Percentiles rank a stretch among this genome's conserved stretches.
Evolutionary conservation across 208 protist genomes (phyloP).

Genomic region (Leishmania tropica): DNA sequence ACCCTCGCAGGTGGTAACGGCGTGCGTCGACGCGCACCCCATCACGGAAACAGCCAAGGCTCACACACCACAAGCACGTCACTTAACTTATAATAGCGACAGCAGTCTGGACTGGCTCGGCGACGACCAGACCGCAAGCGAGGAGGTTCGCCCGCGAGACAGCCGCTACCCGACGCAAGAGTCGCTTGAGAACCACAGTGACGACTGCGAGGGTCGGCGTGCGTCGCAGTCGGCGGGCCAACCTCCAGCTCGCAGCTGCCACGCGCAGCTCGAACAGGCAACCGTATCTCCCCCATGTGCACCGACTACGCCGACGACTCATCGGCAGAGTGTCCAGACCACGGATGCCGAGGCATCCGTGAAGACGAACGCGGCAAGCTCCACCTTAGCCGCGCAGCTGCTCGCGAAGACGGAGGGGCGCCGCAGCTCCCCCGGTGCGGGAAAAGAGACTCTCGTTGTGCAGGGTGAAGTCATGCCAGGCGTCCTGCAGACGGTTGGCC

Average conservation of each 20-base stretch:
- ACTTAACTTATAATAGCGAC: constrained; percentile 6
- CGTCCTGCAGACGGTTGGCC: neutral
- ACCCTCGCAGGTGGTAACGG: neutral
- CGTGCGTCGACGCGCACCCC: neutral
- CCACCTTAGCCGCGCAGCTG: neutral
- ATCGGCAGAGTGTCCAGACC: constrained; percentile 1
- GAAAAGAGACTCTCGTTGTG: neutral
- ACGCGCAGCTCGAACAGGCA: constrained; percentile 3
- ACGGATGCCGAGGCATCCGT: neutral
- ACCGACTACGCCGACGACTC: neutral
- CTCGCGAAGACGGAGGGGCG: neutral
- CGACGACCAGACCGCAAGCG: constrained; percentile 1
- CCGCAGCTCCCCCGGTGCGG: neutral
- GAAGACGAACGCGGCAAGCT: neutral
- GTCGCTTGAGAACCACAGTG: neutral
- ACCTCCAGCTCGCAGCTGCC: neutral
- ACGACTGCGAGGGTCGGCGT: neutral
- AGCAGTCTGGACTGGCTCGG: neutral
- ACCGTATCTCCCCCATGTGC: neutral
- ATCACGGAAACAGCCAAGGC: neutral
- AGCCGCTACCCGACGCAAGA: constrained; percentile 11
- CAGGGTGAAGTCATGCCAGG: neutral
- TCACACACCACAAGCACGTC: neutral
- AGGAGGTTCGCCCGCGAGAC: neutral
- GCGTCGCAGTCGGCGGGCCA: constrained; percentile 2